Evolutionary conservation across 2,329 filamentous ascomycete genomes (phyloP).

Genomic region (Didymella arachidicola): DNA sequence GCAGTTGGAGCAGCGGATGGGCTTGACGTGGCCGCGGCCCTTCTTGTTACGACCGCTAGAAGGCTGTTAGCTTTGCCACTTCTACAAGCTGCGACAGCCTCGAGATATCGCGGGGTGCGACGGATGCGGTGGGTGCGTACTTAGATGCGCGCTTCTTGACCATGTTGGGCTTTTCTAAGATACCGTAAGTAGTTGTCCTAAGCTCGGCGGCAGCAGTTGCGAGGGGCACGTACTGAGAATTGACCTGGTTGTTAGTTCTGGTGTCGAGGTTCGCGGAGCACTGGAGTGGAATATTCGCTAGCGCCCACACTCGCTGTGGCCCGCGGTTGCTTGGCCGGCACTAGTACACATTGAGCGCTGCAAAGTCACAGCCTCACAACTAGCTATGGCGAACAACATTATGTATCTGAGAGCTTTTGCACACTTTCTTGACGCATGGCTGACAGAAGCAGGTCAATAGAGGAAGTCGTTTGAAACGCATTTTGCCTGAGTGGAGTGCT

Average conservation of each 20-base stretch:
- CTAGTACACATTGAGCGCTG: slow-evolving; percentile 1
- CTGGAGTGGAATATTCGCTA: slow-evolving; percentile 20
- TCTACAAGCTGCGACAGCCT: slow-evolving; percentile 14
- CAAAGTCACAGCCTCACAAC: not conserved
- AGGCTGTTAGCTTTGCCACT: slow-evolving; percentile 47
- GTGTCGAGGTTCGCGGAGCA: slow-evolving; percentile 34
- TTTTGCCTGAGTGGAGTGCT: too few species aligned
- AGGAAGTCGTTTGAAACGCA: too few species aligned
- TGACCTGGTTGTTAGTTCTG: slow-evolving; percentile 47
- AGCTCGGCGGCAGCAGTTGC: slow-evolving; percentile 1
- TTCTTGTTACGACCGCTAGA: slow-evolving; percentile 98
- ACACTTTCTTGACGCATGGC: too few species aligned
- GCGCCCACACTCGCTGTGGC: slow-evolving; percentile 2
- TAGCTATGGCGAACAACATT: not conserved
- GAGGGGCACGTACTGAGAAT: slow-evolving; percentile 46
- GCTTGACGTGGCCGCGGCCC: slow-evolving; percentile 99
- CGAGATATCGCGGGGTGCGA: slow-evolving; percentile 23
- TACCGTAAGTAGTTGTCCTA: slow-evolving; percentile 28
- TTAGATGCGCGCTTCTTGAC: slow-evolving; percentile 80
- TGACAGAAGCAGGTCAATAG: too few species aligned
- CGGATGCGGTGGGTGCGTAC: slow-evolving; percentile 57
- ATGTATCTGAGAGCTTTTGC: not conserved
- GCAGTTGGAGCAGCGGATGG: slow-evolving; percentile 92
- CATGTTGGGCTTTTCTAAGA: slow-evolving; percentile 66
- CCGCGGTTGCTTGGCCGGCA: slow-evolving; percentile 1